Conservation (phyloP, 148 eudicot genomes). For the Euryodendron excelsum region DNA sequence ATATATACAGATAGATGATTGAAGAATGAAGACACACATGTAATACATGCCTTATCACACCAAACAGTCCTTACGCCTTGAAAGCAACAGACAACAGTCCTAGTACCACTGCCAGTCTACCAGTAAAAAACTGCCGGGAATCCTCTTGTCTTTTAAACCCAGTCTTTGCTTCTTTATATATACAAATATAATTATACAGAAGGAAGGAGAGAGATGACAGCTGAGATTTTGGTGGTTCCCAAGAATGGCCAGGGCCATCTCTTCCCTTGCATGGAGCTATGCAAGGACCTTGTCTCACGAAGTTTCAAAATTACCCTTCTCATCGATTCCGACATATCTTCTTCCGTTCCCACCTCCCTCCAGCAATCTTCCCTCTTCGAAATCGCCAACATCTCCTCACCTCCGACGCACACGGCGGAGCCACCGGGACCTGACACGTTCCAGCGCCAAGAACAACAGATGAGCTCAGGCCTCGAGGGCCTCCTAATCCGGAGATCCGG, state of each 20-base stretch:
- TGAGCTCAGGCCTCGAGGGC: conserved; percentile 34
- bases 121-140: no score
- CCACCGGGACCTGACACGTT: conserved; percentile 27
- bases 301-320: conserved; percentile 34
- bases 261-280: conserved; percentile 50
- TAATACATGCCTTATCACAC: no score
- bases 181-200: no score
- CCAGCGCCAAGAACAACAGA: conserved; percentile 16
- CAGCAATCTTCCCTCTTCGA: conserved; percentile 29
- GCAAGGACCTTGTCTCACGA: conserved; percentile 36
- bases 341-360: conserved; percentile 44
- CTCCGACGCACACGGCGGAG: no score
- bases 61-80: no score
- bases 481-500: conserved; percentile 16
- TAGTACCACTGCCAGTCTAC: no score
- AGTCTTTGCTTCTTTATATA: no score
- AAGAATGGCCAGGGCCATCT: conserved; percentile 45
- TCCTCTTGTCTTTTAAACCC: no score
- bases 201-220: no score
- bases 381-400: conserved; percentile 22
- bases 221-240: not conserved
- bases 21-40: no score
- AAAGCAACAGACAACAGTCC: no score
- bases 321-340: conserved; percentile 40
- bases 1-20: no score